phyloP scores from a whole-genome alignment of 2,329 filamentous ascomycete genomes.

The Colletotrichum cuscutae region DNA sequence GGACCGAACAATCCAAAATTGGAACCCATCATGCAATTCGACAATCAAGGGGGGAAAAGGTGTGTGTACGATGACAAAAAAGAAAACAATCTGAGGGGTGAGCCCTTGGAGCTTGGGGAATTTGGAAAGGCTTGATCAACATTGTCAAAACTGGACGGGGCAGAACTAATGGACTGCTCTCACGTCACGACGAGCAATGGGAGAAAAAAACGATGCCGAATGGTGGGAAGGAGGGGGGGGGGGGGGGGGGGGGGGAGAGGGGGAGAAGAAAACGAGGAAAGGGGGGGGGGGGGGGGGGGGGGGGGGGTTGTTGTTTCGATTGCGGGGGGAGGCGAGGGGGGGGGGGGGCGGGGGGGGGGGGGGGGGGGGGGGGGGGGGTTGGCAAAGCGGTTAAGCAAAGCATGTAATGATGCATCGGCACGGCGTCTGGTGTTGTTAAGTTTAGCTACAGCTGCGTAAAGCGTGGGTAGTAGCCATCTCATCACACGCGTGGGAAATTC shows the following conservation, averaged over 20 bases:
- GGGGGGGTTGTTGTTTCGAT: too few species aligned
- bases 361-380: too few species aligned
- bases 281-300: too few species aligned
- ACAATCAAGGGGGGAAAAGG: background rate
- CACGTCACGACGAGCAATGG: background rate
- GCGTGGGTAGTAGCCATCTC: constrained; percentile 12
- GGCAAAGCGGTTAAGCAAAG: constrained; percentile 28
- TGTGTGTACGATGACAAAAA: background rate
- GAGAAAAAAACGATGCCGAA: background rate
- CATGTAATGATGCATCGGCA: constrained; percentile 34
- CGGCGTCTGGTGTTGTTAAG: constrained; percentile 36
- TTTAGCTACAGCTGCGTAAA: constrained; percentile 31
- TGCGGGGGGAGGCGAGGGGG: too few species aligned
- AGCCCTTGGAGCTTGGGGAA: constrained; percentile 1
- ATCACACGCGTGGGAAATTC: constrained; percentile 9
- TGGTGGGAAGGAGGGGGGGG: background rate
- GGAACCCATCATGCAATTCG: constrained; percentile 7
- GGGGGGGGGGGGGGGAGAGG: too few species aligned
- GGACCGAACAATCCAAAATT: constrained; percentile 18
- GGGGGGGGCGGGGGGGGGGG: too few species aligned
- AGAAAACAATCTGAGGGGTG: background rate
- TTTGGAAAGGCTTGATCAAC: constrained; percentile 14
- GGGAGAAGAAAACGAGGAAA: too few species aligned
- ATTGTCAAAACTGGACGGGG: constrained; percentile 23
- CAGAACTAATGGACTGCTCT: background rate